Base-by-base conservation (phyloP, 805 yeast genomes). In the Candida nemodendra region DNA sequence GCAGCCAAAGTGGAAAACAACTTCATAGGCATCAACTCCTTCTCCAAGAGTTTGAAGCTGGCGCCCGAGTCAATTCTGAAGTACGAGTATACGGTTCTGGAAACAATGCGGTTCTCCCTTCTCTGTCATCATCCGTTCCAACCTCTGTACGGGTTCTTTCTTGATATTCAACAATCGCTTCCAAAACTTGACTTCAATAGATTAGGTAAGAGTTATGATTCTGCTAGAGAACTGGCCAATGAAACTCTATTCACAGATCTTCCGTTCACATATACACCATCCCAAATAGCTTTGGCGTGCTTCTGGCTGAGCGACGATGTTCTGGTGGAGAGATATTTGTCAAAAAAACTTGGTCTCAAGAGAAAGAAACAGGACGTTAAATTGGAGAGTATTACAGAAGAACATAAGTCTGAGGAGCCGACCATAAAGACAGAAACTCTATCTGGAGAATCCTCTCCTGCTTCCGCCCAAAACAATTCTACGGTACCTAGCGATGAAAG, bases 1-100 rank as follows among this genome's bases (percentile, higher is more conserved):
- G 96, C 97, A 5, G 90, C 96, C 29, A 93, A 93, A 62, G 78
- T 90, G 13, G 99, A 93, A 55, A 91, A 93, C 63, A 82, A 78
- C 59, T 91, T 90, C 62, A 83, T 93, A 21, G 78, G 95, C 18
- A 84, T 91, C 42, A 83, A 84, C 29, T 74, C 85, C 9, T 90
- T 91, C 57, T 80, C 86, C 38, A 74, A 76, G 38, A 75, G 83
- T 32, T 74, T 91, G 15, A 81, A 82, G 37, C 76, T 85, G 1
- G 76, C 79, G 25, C 80, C 84, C 1, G 70, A 71, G 13, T 78
- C 81, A 26, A 79, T 93, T 22, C 63, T 91, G 38, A 82, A 81
- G 43, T 69, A 87, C 39, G 99, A 93, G 62, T 93, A 88, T 56
- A 68, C 71, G 30, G 72, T 93, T 4, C 64, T 90, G 38, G 86